Evolutionary conservation across 306 rosid genomes (phyloP).

Genomic region (Hippophae gyantsensis): DNA sequence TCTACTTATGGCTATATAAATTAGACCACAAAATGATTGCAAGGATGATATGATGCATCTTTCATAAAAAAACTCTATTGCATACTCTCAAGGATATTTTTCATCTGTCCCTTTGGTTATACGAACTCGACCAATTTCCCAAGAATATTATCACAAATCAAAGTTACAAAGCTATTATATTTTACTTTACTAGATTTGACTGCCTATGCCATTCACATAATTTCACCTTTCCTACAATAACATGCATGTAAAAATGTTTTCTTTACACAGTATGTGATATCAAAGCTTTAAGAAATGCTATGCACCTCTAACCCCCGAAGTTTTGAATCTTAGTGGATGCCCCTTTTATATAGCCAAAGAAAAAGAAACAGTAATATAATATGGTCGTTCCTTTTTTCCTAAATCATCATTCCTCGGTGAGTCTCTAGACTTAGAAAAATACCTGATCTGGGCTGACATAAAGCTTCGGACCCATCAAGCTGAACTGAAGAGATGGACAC

Average conservation of each 20-base stretch:
- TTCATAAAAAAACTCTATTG: too few species aligned
- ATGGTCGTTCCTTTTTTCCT: not conserved
- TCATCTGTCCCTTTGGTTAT: not conserved
- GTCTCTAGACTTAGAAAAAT: slow-evolving; percentile 13
- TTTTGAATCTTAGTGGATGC: too few species aligned
- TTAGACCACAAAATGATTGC: not conserved
- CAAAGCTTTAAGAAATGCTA: too few species aligned
- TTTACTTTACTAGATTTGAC: not conserved
- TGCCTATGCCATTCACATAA: not conserved
- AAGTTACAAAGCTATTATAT: not conserved
- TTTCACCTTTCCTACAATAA: not conserved
- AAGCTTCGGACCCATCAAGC: slow-evolving; percentile 98
- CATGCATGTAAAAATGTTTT: not conserved
- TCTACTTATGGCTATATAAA: slow-evolving; percentile 2
- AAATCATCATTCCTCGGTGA: slow-evolving; percentile 14
- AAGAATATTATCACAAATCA: not conserved
- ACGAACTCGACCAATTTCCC: not conserved
- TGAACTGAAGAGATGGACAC: slow-evolving; percentile 77
- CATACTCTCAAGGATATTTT: too few species aligned
- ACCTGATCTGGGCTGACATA: slow-evolving; percentile 95
- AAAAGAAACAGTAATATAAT: too few species aligned
- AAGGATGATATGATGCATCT: not conserved
- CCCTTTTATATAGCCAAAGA: too few species aligned
- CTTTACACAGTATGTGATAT: too few species aligned
- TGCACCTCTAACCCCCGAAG: too few species aligned